Percentiles rank a stretch among this genome's conserved stretches.
Evolutionary conservation across 441 rosid species (phyloP).

Genomic region (Omphalea diandra): DNA sequence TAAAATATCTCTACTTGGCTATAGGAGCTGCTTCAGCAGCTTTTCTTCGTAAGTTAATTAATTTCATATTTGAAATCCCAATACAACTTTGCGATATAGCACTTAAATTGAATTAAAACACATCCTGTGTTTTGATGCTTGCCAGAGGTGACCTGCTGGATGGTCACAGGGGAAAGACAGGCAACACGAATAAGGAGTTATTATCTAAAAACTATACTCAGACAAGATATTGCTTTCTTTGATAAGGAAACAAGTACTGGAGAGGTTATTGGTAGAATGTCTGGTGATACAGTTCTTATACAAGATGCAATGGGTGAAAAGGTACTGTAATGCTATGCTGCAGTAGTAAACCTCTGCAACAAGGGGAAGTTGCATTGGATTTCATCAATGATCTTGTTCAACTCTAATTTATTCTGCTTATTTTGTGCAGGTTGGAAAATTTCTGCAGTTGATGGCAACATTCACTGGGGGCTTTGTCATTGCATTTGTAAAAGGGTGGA

Average conservation of each 20-base stretch:
- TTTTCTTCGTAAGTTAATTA: conserved; percentile 70
- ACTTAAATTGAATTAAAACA: not conserved
- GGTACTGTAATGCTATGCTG: conserved; percentile 42
- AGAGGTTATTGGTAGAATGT: conserved; percentile 88
- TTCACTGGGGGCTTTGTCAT: conserved; percentile 77
- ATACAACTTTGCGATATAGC: not conserved
- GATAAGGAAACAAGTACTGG: conserved; percentile 72
- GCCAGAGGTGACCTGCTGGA: conserved; percentile 87
- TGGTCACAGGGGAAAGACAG: conserved; percentile 91
- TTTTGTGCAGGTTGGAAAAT: conserved; percentile 73
- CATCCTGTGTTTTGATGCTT: conserved; percentile 7
- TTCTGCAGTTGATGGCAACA: conserved; percentile 60
- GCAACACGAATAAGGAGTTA: conserved; percentile 68
- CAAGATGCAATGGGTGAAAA: conserved; percentile 98
- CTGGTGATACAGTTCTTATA: conserved; percentile 87
- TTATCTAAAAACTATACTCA: conserved; percentile 57
- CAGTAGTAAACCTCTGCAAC: not conserved
- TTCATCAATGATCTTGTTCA: not conserved
- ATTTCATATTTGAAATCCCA: not conserved
- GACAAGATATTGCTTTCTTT: conserved; percentile 38
- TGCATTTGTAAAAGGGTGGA: conserved; percentile 81
- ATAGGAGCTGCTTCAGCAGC: conserved; percentile 61
- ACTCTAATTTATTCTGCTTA: not conserved
- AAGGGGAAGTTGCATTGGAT: conserved; percentile 38
- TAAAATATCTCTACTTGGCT: conserved; percentile 65